Evolutionary conservation across 352 stramenopile species (phyloP).

Genomic region (Phytophthora cryptogea): DNA sequence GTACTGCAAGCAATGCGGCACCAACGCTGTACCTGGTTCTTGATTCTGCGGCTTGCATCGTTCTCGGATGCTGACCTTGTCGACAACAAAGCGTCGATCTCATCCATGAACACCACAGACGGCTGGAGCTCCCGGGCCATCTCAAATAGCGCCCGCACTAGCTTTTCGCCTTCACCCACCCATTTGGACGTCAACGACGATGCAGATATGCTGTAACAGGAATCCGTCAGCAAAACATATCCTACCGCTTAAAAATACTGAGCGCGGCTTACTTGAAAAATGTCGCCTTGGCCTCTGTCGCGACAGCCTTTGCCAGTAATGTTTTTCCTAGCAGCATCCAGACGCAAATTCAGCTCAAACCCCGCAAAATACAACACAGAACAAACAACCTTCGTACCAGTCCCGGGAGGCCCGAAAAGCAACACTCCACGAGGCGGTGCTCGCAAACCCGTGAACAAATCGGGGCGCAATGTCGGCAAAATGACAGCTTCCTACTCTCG

Average conservation of each 20-base stretch:
- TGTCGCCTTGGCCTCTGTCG: constrained; percentile 80
- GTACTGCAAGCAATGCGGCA: not conserved
- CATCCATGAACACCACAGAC: constrained; percentile 90
- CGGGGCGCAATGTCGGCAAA: constrained; percentile 77
- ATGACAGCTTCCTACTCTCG: constrained; percentile 81
- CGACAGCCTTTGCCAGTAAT: constrained; percentile 80
- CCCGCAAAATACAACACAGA: not conserved
- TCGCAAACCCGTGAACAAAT: constrained; percentile 83
- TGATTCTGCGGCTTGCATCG: constrained; percentile 86
- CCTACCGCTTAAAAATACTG: not conserved
- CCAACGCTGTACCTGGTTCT: constrained; percentile 76
- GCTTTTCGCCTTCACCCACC: constrained; percentile 94
- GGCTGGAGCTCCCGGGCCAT: constrained; percentile 88
- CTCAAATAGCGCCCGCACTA: constrained; percentile 93
- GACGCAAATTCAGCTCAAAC: not conserved
- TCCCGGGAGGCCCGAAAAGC: constrained; percentile 83
- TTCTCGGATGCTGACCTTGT: constrained; percentile 79
- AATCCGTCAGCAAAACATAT: constrained; percentile 11
- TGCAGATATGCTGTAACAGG: constrained; percentile 73
- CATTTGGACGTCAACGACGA: constrained; percentile 91
- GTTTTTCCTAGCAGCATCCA: constrained; percentile 65
- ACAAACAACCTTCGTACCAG: constrained; percentile 38
- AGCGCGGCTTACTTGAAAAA: constrained; percentile 70
- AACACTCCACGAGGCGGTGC: constrained; percentile 73
- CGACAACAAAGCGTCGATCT: constrained; percentile 88